Percentiles rank a stretch among this genome's conserved stretches.
Evolutionary conservation across 139 green algal genomes (phyloP).

Genomic region (Auxenochlorella pyrenoidosa): DNA sequence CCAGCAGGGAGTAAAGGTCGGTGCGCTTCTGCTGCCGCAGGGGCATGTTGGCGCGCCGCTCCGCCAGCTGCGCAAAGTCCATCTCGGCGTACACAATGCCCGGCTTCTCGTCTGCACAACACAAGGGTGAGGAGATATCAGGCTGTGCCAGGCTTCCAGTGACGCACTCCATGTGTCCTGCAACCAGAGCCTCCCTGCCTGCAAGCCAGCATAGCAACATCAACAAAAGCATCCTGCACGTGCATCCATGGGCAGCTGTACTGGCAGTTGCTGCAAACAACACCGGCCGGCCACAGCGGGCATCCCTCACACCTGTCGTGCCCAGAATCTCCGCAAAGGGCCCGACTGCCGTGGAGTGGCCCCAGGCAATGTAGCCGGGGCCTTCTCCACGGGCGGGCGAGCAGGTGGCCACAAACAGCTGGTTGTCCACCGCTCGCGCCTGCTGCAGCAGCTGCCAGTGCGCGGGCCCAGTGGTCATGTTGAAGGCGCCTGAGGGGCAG

Average conservation of each 20-base stretch:
- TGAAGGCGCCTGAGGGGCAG: constrained; percentile 47
- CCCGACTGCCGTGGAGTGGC: constrained; percentile 78
- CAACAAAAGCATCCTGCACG: background rate
- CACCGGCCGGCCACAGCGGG: no score
- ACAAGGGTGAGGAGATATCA: no score
- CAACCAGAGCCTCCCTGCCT: no score
- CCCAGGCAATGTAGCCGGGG: constrained; percentile 70
- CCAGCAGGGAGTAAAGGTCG: constrained; percentile 85
- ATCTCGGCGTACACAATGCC: constrained; percentile 71
- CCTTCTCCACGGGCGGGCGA: constrained; percentile 79
- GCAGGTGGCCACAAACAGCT: constrained; percentile 93
- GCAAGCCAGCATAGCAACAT: background rate
- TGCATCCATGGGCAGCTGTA: constrained; percentile 5
- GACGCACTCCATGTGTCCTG: no score
- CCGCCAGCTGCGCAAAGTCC: constrained; percentile 72
- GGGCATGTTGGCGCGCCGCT: constrained; percentile 77
- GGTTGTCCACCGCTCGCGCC: constrained; percentile 93
- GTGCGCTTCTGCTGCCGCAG: constrained; percentile 79
- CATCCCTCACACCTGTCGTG: constrained; percentile 64
- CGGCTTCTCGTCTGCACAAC: constrained; percentile 33
- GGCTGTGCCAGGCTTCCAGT: no score
- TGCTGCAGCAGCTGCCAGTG: constrained; percentile 97
- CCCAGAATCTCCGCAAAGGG: constrained; percentile 88
- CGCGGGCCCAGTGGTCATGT: constrained; percentile 76
- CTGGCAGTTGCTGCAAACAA: no score